These are phyloP conservation scores for Colletotrichum coccodes DNA, from an alignment of 2,329 filamentous ascomycete genomes.

Conservation along the genomic window DNA sequence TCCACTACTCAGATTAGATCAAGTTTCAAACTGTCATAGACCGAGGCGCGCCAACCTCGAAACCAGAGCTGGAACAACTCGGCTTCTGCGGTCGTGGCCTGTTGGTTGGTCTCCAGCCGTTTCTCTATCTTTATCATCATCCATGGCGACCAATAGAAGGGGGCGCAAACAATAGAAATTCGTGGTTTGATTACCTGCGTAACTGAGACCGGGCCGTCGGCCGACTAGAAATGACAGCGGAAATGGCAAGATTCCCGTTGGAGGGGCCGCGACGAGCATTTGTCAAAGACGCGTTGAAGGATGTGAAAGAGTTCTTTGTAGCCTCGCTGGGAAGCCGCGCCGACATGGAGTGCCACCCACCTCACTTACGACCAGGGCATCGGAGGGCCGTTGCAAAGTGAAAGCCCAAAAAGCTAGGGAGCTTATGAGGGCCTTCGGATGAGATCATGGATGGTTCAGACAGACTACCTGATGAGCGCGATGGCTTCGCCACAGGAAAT, in stretches of 20 bases:
- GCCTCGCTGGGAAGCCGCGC: background rate
- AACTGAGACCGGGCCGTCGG: constrained; percentile 14
- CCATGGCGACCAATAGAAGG: constrained; percentile 36
- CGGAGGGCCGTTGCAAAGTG: constrained; percentile 1
- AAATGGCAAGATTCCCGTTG: background rate
- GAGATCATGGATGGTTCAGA: constrained; percentile 10
- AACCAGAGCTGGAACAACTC: constrained; percentile 59
- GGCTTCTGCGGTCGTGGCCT: constrained; percentile 55
- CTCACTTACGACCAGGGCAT: background rate
- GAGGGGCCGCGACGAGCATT: constrained; percentile 17
- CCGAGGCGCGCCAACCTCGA: constrained; percentile 45
- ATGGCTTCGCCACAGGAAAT: constrained; percentile 10
- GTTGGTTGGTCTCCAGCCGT: constrained; percentile 41
- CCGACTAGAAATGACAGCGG: constrained; percentile 6
- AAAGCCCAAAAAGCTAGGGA: constrained; percentile 13
- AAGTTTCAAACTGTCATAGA: constrained; percentile 64
- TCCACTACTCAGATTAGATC: constrained; percentile 70
- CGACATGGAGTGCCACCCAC: constrained; percentile 3
- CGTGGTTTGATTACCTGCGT: constrained; percentile 32
- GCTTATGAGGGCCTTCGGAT: constrained; percentile 17
- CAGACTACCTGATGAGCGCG: background rate
- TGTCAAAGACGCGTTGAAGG: constrained; percentile 25
- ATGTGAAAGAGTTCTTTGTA: constrained; percentile 26
- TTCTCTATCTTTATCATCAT: constrained; percentile 54
- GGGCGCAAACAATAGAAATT: constrained; percentile 23